Evolutionary conservation across 129 eudicot genomes (phyloP).

Genomic region (Erigeron canadensis): DNA sequence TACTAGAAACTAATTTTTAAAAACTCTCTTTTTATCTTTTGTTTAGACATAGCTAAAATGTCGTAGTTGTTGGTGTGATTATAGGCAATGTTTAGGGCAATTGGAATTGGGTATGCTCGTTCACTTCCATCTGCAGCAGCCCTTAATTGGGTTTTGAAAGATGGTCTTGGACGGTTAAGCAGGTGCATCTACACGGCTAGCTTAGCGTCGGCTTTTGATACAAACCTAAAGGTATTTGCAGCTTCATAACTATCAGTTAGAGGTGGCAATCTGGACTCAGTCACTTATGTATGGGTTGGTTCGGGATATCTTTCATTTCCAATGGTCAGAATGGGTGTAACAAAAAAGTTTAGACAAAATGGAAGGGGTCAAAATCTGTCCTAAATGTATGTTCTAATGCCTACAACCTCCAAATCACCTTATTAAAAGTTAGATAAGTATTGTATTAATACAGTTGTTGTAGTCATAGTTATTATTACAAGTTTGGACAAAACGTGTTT

Average conservation of each 20-base stretch:
- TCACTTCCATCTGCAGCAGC: conserved; percentile 98
- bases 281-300: neutral
- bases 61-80: neutral
- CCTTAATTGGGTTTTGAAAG: conserved; percentile 92
- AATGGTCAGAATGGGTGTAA: neutral
- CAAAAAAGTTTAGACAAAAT: neutral
- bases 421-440: too few relatives aligned
- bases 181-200: conserved; percentile 94
- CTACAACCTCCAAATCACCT: too few relatives aligned
- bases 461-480: too few relatives aligned
- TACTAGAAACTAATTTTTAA: neutral
- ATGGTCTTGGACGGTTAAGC: conserved; percentile 89
- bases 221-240: conserved; percentile 76
- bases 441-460: too few relatives aligned
- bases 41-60: neutral
- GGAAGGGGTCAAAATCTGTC: neutral
- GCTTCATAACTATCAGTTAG: neutral
- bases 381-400: too few relatives aligned
- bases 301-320: neutral
- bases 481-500: too few relatives aligned
- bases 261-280: neutral
- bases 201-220: conserved; percentile 87
- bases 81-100: conserved; percentile 97
- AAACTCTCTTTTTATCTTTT: neutral
- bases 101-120: conserved; percentile 80